Conservation (phyloP, 345 rosid species). For the Psidium friedrichsthalianum region DNA sequence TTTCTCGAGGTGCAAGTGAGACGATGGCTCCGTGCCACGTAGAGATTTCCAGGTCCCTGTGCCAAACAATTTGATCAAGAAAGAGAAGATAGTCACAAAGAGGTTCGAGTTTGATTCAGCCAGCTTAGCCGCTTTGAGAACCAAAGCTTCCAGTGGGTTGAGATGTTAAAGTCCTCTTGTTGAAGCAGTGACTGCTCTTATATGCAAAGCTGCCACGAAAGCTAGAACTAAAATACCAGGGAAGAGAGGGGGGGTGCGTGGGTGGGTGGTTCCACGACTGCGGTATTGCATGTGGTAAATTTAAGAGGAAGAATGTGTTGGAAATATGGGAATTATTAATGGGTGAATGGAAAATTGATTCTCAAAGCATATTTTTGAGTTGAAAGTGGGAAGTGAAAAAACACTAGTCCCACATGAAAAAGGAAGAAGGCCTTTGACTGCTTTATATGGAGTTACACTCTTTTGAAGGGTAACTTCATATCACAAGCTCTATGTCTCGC, state of each 20-base stretch:
- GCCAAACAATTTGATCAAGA: background rate
- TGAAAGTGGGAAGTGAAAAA: too few relatives aligned
- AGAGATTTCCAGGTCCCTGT: background rate
- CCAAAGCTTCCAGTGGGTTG: background rate
- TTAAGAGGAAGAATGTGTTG: constrained; percentile 8
- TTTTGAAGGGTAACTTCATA: too few relatives aligned
- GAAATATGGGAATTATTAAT: too few relatives aligned
- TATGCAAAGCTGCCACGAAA: constrained; percentile 8
- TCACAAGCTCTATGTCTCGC: too few relatives aligned
- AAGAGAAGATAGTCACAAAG: constrained; percentile 10
- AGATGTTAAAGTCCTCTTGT: background rate
- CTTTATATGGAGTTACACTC: too few relatives aligned
- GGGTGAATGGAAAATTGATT: too few relatives aligned
- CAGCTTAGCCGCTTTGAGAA: background rate
- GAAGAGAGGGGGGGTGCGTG: background rate
- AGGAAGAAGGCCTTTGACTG: too few relatives aligned
- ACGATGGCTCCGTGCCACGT: background rate
- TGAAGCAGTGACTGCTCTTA: constrained; percentile 17
- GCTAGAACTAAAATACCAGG: background rate
- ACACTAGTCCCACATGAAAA: too few relatives aligned
- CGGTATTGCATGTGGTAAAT: constrained; percentile 8
- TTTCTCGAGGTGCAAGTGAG: background rate
- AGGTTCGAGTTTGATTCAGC: constrained; percentile 10
- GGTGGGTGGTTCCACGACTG: background rate
- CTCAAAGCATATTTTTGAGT: too few relatives aligned